These are phyloP conservation scores for Petunia hybrid DNA, from an alignment of 305 asterid species.

Conservation along the genomic window DNA sequence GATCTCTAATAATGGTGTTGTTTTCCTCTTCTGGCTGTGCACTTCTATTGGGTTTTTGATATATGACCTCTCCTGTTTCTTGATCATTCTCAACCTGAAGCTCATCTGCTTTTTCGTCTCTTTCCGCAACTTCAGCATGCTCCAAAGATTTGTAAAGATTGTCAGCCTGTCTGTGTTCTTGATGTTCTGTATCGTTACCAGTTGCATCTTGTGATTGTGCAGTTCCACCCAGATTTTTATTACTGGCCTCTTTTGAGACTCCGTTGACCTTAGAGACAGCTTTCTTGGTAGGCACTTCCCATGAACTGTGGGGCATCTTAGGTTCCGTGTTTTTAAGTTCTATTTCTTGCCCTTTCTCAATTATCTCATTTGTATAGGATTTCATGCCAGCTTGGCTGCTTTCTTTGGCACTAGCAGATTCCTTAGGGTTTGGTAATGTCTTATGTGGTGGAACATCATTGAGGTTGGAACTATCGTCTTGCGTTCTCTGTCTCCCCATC, in stretches of 20 bases:
- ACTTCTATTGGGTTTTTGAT: slow-evolving; percentile 32
- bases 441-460: background rate
- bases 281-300: slow-evolving; percentile 36
- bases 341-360: slow-evolving; percentile 7
- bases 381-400: background rate
- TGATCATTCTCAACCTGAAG: slow-evolving; percentile 36
- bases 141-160: slow-evolving; percentile 32
- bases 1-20: slow-evolving; percentile 13
- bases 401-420: background rate
- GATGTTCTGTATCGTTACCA: slow-evolving; percentile 20
- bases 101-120: slow-evolving; percentile 37
- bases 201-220: slow-evolving; percentile 32
- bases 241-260: slow-evolving; percentile 24
- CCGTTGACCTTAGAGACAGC: slow-evolving; percentile 28
- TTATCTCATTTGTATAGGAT: background rate
- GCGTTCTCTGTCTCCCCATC: background rate
- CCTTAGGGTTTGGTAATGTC: background rate
- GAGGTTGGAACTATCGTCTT: slow-evolving; percentile 17
- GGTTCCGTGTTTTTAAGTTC: slow-evolving; percentile 27
- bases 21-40: slow-evolving; percentile 35
- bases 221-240: slow-evolving; percentile 34
- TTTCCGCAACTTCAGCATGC: slow-evolving; percentile 35
- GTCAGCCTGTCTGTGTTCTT: slow-evolving; percentile 34
- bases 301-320: slow-evolving; percentile 25
- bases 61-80: slow-evolving; percentile 38